Base-by-base conservation (phyloP, 176 grass and related monocot species). In the Oryza glaberrima region DNA sequence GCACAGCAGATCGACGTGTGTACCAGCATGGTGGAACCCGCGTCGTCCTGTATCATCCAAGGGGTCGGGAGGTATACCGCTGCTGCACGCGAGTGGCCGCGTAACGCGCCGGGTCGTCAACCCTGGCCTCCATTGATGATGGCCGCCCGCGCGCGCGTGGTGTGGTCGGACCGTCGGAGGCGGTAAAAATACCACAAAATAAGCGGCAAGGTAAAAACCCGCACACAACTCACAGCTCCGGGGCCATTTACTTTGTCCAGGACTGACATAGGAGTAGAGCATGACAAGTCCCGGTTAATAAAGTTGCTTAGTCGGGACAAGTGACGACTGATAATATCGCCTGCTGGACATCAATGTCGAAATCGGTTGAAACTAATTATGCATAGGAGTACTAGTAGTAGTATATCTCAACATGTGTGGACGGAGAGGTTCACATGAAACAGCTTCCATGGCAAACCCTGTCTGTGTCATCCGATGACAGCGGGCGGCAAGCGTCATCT, bases 51-150 rank as follows among this genome's bases (percentile, higher is more conserved):
- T 6, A 63, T 10, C 58, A 63, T 23, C 11, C 58, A 22, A 23
- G 58, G 58, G 19, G 58, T 32, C 30, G 30, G 30, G 30, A 32
- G 3, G 30, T 32, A 11, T 12, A 44, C 69, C 17, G 19, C 69
- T 43, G 11, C 36, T 11, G 19, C 38, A 13, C 69, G 20, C 69
- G 69, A 71, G 69, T 44, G 20, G 19, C 69, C 69, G 38, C 38
- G 40, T 41, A 36, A 72, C 69, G 36, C 69, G 69, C 69, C 69
- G 69, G 69, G 19, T 44, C 38, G 38, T 44, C 38, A 22, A 71
- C 68, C 20, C 20, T 63, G n/a, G 58, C 7, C n/a, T 63, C 58
- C 58, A 63, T 63, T 63, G 58, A 63, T 63, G 58, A 63, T n/a
- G 43, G 3, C 43, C 43, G 43, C 43, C 41, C 41, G 43, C 20